Evolutionary conservation across 2,329 filamentous ascomycete species (phyloP).

Genomic region (Fusarium camptoceras): DNA sequence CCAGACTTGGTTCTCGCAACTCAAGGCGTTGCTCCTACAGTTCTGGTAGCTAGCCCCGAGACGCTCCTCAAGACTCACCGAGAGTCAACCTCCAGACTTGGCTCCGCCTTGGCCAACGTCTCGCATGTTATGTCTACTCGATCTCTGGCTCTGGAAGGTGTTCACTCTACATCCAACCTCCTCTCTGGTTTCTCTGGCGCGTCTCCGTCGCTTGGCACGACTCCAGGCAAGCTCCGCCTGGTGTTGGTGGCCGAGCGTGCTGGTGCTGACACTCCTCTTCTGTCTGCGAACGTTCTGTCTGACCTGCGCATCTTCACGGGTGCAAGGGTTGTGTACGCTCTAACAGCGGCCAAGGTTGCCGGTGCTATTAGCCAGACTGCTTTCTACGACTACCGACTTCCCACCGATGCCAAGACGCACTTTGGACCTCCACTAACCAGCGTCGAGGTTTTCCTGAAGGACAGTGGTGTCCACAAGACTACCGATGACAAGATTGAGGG

Average conservation of each 20-base stretch:
- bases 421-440: slow-evolving; percentile 86
- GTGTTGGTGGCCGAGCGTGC: slow-evolving; percentile 82
- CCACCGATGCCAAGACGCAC: slow-evolving; percentile 62
- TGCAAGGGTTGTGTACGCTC: slow-evolving; percentile 84
- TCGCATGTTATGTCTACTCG: slow-evolving; percentile 79
- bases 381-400: slow-evolving; percentile 84
- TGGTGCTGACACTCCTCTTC: slow-evolving; percentile 69
- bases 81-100: slow-evolving; percentile 69
- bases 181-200: slow-evolving; percentile 67
- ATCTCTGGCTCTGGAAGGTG: slow-evolving; percentile 75
- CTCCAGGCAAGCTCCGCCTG: slow-evolving; percentile 81
- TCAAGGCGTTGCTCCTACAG: slow-evolving; percentile 80
- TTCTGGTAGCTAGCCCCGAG: slow-evolving; percentile 81
- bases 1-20: slow-evolving; percentile 80
- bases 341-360: slow-evolving; percentile 85
- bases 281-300: slow-evolving; percentile 78
- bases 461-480: slow-evolving; percentile 70
- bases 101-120: slow-evolving; percentile 72
- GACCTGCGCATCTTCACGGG: slow-evolving; percentile 85
- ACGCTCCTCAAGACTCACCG: slow-evolving; percentile 76
- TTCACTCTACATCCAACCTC: slow-evolving; percentile 70
- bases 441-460: slow-evolving; percentile 80
- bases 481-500: slow-evolving; percentile 72
- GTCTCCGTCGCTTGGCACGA: slow-evolving; percentile 68
- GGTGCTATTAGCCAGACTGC: slow-evolving; percentile 90